Evolutionary conservation across 1,284 basidiomycete species (phyloP), one percentile per base, ranked within the genome.

Genomic region (Stereum hirsutum): DNA sequence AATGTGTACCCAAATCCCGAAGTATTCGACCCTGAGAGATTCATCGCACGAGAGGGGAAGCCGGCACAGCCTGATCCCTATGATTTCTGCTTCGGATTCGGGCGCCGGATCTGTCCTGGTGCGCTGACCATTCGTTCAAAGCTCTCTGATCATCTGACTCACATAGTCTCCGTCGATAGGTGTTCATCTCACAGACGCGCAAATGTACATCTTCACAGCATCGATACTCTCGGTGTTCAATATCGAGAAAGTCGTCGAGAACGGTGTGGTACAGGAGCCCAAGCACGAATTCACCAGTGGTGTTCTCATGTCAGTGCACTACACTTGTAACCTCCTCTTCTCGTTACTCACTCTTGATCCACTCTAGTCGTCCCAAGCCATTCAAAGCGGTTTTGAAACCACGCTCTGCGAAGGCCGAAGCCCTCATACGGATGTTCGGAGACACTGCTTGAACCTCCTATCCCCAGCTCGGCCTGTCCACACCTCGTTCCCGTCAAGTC

Each of bases 381-480:
- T 81, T 77, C 62, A 66, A 70, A 49, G 79, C 76, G 49, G 54
- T 62, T 10, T 67, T 81, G 49, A 74, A 65, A 51, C 79, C 78
- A 5, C 71, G 79, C 21, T 79, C 77, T 1, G 65, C 69, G 34
- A 72, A 68, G 50, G 70, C 78, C 3, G 56, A 74, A 39, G 64
- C 68, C 19, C 56, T 81, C 21, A 72, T 81, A 27, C 24, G 19
- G n/a, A n/a, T n/a, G n/a, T n/a, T n/a, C n/a, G n/a, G n/a, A n/a
- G n/a, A n/a, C n/a, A n/a, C n/a, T n/a, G n/a, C n/a, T n/a, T n/a
- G n/a, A n/a, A n/a, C n/a, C n/a, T n/a, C n/a, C n/a, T n/a, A n/a
- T n/a, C n/a, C n/a, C n/a, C n/a, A n/a, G n/a, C n/a, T n/a, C n/a
- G n/a, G n/a, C n/a, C n/a, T n/a, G n/a, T n/a, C n/a, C n/a, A n/a